These are phyloP conservation scores for Inga laurina DNA, from an alignment of 306 rosid genomes.

Conservation along the genomic window DNA sequence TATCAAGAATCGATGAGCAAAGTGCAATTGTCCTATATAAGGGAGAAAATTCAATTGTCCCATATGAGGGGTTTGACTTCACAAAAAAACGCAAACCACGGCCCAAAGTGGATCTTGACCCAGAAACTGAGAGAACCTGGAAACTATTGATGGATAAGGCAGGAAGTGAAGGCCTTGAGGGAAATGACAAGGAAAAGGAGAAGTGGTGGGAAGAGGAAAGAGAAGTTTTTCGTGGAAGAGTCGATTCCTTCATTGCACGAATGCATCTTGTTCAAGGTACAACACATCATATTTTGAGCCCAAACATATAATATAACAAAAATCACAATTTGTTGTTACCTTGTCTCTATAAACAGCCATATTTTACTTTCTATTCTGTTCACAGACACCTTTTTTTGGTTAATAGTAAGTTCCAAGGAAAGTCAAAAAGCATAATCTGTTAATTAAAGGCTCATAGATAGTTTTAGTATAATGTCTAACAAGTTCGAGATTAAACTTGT, in stretches of 20 bases:
- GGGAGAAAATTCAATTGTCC: constrained; percentile 67
- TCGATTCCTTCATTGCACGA: constrained; percentile 85
- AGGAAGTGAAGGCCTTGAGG: constrained; percentile 58
- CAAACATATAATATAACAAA: constrained; percentile 18
- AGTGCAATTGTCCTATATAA: constrained; percentile 72
- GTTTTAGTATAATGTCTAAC: neutral
- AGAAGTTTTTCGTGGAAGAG: constrained; percentile 79
- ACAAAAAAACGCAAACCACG: constrained; percentile 61
- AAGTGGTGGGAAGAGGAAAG: constrained; percentile 95
- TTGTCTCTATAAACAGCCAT: constrained; percentile 19
- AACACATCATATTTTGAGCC: constrained; percentile 28
- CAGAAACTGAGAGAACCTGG: constrained; percentile 89
- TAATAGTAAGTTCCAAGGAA: neutral
- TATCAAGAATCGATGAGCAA: constrained; percentile 39
- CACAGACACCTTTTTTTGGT: constrained; percentile 18
- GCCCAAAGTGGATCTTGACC: constrained; percentile 88
- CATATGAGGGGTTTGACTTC: constrained; percentile 44
- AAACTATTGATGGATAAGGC: constrained; percentile 85
- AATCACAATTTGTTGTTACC: constrained; percentile 13
- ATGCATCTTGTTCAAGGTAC: constrained; percentile 99
- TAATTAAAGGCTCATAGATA: neutral
- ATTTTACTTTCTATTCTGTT: constrained; percentile 10
- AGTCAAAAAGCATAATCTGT: neutral
- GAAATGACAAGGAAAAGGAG: constrained; percentile 60
- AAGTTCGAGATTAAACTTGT: constrained; percentile 11